Evolutionary conservation across 2,329 filamentous ascomycete genomes (phyloP), one percentile per base, ranked within the genome.

Genomic region (Beauveria asiatica): DNA sequence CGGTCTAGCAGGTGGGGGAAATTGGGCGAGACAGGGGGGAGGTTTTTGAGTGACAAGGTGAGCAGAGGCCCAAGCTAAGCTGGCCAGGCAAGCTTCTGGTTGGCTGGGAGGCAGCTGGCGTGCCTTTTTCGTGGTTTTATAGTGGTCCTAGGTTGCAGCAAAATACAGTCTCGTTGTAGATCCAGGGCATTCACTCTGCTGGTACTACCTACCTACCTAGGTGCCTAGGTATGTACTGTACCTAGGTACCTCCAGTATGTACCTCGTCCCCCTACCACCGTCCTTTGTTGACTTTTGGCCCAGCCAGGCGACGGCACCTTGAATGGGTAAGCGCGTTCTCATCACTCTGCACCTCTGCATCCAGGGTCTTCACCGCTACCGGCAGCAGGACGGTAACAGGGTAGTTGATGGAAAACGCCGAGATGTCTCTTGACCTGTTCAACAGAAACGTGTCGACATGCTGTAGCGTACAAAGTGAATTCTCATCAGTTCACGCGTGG

Each of bases 1-100:
- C 33, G 41, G 52, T 10, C 27, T 27, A 51, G 19, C 48, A 76
- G 75, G 75, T 76, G 75, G 76, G 76, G 74, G 75, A 74, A 73
- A 76, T 74, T 76, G 75, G 74, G 75, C 69, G 66, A 68, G 67
- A 69, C 71, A 70, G 68, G 72, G 72, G 33, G 17, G 42, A 16
- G 33, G 30, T n/a, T 30, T 23, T 41, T 25, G 17, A 50, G 39
- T 39, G 53, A 37, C 33, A 37, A 44, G 45, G 13, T 42, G 39
- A 37, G 33, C 33, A 37, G 33, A 13, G 45, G 37, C 54, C 57
- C 49, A 45, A 59, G 41, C 54, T 57, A 49, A 48, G 54, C 54
- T 57, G 9, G 19, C 37, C 33, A 16, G 51, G 51, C 5, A 9
- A 21, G 55, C 45, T 51, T 23, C 48, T 52, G 50, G 57, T 59